Evolutionary conservation across 768 basidiomycete species (phyloP), one percentile per base, ranked within the genome.

Genomic region (Podaxis mareebaensis): DNA sequence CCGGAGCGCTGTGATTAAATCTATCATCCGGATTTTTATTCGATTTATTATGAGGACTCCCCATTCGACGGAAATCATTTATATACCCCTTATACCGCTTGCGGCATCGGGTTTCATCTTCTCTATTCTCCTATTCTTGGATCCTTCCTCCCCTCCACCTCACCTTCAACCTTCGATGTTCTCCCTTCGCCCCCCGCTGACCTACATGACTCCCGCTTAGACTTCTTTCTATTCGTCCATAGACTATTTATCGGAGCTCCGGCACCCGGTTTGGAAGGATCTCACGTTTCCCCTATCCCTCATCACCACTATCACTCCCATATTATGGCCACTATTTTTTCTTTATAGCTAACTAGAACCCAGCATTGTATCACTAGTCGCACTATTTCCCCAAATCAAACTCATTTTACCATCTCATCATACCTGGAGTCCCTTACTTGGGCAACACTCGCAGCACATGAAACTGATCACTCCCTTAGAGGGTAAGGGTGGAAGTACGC

Each of bases 1-100:
- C 84, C 84, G 12, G 67, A 74, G 26, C 63, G 70, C 60, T 86
- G 85, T 67, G 83, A 85, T 70, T 86, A 72, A 80, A 65, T 15
- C 26, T 28, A 24, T 53, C 28, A 10, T 49, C 59, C 38, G 52
- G 54, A 20, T 61, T 42, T 58, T 44, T 4, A 30, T 42, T 33
- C 44, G 6, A 24, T 42, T 49, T 56, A 24, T 28, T 10, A 36
- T 17, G 30, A 17, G 26, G 44, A 38, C 30, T 48, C 17, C 28
- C 13, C n/a, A 20, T 55, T 33, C 30, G 22, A 38, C 33, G 53
- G 53, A 53, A 42, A n/a, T 38, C 20, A 60, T 20, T 13, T 62
- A 62, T 62, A 62, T 61, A 61, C 42, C 60, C n/a, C 44, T 28
- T 30, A 30, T 38, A 26, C 20, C n/a, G 17, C 15, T 46, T 17